Conservation (phyloP, 345 rosid genomes). For the Tarenaya hassleriana region DNA sequence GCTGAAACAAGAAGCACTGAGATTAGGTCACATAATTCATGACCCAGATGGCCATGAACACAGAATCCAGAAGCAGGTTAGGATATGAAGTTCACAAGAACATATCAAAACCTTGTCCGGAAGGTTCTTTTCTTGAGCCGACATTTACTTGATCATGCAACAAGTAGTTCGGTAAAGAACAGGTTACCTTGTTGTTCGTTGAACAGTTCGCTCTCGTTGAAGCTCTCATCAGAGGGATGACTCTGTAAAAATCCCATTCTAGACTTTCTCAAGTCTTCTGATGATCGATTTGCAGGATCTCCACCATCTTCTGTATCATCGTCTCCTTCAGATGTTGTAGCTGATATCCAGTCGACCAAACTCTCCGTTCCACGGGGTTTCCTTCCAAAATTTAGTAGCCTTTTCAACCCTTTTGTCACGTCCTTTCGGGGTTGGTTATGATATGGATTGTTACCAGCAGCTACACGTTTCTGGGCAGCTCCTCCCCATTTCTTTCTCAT, state of each 20-base stretch:
- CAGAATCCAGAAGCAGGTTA: background rate
- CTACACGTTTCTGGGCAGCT: slow-evolving; percentile 73
- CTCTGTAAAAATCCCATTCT: slow-evolving; percentile 81
- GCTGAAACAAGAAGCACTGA: slow-evolving; percentile 39
- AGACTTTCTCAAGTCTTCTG: slow-evolving; percentile 94
- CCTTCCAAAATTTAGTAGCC: slow-evolving; percentile 89
- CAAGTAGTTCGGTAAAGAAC: background rate
- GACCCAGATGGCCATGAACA: slow-evolving; percentile 14
- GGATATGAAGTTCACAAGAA: too few relatives aligned
- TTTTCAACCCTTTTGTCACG: slow-evolving; percentile 82
- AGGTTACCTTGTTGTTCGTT: slow-evolving; percentile 78
- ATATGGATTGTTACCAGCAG: slow-evolving; percentile 59
- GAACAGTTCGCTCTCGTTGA: slow-evolving; percentile 67
- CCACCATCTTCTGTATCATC: slow-evolving; percentile 93
- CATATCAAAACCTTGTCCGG: too few relatives aligned
- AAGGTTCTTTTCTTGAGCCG: too few relatives aligned
- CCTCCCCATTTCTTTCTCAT: slow-evolving; percentile 99
- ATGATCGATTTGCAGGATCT: slow-evolving; percentile 68
- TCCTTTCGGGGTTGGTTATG: slow-evolving; percentile 70
- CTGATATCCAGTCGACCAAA: slow-evolving; percentile 91
- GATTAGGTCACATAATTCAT: slow-evolving; percentile 21
- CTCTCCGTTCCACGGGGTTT: slow-evolving; percentile 74
- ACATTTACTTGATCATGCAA: too few relatives aligned
- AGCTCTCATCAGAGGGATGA: slow-evolving; percentile 66
- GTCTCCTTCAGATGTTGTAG: slow-evolving; percentile 97